Conservation (phyloP, 2,329 filamentous ascomycete genomes). For the Penicillium janthinellum region DNA sequence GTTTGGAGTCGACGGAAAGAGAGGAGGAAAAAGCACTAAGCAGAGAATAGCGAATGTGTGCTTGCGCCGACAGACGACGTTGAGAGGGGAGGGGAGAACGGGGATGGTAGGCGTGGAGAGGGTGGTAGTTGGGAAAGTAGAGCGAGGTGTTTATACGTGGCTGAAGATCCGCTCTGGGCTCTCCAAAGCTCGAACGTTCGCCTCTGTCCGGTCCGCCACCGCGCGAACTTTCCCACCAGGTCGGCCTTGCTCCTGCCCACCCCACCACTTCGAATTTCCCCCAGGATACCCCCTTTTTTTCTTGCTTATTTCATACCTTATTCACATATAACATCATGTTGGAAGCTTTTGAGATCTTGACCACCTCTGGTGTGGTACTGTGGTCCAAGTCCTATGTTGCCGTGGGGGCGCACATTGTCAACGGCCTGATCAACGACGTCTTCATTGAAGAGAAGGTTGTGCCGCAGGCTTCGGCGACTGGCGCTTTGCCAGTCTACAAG, state of each 20-base stretch:
- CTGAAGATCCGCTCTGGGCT: constrained; percentile 31
- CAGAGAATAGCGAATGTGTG: constrained; percentile 8
- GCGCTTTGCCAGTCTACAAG: constrained; percentile 71
- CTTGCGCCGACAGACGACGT: constrained; percentile 15
- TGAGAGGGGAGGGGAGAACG: constrained; percentile 13
- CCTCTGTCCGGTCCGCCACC: constrained; percentile 27
- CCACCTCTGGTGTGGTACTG: constrained; percentile 91
- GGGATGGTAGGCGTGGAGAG: not conserved
- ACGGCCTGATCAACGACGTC: constrained; percentile 92
- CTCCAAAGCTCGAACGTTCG: constrained; percentile 26
- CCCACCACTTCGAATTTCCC: constrained; percentile 24
- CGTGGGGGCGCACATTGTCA: constrained; percentile 80
- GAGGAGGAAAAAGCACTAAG: constrained; percentile 14
- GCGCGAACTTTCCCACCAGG: constrained; percentile 24
- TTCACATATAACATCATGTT: constrained; percentile 62
- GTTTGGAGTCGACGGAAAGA: constrained; percentile 11
- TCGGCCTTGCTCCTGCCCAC: constrained; percentile 10
- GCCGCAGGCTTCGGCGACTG: constrained; percentile 59
- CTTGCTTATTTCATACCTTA: constrained; percentile 2
- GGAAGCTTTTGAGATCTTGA: constrained; percentile 95
- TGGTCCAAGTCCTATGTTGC: constrained; percentile 88
- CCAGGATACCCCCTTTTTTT: constrained; percentile 14
- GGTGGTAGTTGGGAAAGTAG: constrained; percentile 8
- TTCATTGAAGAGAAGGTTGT: constrained; percentile 92
- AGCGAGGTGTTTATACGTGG: constrained; percentile 37